Conservation (phyloP, 116 monocot genomes). For the Phalaenopsis hybrid region DNA sequence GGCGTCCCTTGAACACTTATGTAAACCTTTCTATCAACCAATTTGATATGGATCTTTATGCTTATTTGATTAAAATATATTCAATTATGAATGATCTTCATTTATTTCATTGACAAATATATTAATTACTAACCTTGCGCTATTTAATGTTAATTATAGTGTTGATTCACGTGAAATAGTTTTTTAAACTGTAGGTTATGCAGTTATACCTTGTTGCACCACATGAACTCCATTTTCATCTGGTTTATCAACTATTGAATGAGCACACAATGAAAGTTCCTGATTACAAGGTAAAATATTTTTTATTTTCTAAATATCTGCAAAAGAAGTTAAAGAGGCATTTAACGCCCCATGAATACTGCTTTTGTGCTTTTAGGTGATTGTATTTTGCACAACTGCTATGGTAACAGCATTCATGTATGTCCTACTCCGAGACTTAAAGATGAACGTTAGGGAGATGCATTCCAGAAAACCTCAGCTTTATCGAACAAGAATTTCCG, state of each 20-base stretch:
- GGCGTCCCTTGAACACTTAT: too few relatives aligned
- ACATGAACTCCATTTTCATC: slow-evolving; percentile 69
- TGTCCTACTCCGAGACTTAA: slow-evolving; percentile 68
- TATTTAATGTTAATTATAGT: not conserved
- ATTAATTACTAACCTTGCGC: not conserved
- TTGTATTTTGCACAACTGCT: slow-evolving; percentile 88
- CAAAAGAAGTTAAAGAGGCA: not conserved
- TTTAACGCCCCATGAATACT: not conserved
- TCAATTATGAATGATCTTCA: not conserved
- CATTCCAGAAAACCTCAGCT: slow-evolving; percentile 94
- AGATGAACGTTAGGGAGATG: slow-evolving; percentile 87
- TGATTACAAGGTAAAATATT: slow-evolving; percentile 69
- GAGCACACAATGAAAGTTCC: slow-evolving; percentile 62
- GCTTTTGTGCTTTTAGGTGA: slow-evolving; percentile 35
- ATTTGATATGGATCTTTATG: not conserved
- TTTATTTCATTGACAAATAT: not conserved
- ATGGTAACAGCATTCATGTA: slow-evolving; percentile 72
- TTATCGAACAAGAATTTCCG: slow-evolving; percentile 73
- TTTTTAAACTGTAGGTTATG: slow-evolving; percentile 39
- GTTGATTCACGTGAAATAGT: not conserved
- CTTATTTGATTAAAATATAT: not conserved
- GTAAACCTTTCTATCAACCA: too few relatives aligned
- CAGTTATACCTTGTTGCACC: slow-evolving; percentile 69
- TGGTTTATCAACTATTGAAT: slow-evolving; percentile 66
- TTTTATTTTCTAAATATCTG: slow-evolving; percentile 1